A percentile compares a stretch with the other conserved stretches of the same genome.
phyloP scores from a whole-genome alignment of 1,284 basidiomycete genomes.

The Sphagnurus paluster region DNA sequence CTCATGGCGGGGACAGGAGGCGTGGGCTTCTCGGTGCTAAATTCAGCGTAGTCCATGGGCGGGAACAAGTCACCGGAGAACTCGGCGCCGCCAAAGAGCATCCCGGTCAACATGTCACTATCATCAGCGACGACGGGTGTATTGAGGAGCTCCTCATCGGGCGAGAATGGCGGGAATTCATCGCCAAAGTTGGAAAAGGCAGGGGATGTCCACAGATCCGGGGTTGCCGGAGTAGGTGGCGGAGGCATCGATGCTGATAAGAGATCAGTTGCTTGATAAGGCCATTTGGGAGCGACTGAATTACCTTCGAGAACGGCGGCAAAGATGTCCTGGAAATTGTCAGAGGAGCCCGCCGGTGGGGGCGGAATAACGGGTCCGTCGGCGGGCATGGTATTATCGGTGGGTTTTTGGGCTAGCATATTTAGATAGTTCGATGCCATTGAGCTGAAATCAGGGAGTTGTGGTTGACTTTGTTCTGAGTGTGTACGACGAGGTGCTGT shows the following conservation, averaged over 20 bases:
- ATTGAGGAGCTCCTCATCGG: conserved; percentile 47
- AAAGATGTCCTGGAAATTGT: conserved; percentile 24
- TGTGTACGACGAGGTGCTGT: conserved; percentile 45
- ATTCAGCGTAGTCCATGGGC: conserved; percentile 1
- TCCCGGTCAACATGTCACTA: conserved; percentile 29
- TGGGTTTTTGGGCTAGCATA: conserved; percentile 39
- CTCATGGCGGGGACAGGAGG: conserved; percentile 21
- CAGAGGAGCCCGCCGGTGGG: conserved; percentile 24
- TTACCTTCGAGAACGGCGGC: conserved; percentile 31
- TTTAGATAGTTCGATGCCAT: conserved; percentile 39
- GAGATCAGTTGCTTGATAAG: conserved; percentile 19
- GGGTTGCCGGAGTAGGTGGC: conserved; percentile 16
- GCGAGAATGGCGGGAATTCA: conserved; percentile 9
- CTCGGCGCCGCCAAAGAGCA: conserved; percentile 33
- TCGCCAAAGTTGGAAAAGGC: conserved; percentile 12
- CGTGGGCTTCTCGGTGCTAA: conserved; percentile 15
- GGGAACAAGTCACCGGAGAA: conserved; percentile 9
- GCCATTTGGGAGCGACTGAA: conserved; percentile 10
- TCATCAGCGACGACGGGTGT: conserved; percentile 51
- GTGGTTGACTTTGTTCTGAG: conserved; percentile 14
- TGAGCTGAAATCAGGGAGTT: conserved; percentile 27
- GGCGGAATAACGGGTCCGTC: conserved; percentile 21
- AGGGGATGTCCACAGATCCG: conserved; percentile 17
- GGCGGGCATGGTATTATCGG: conserved; percentile 29
- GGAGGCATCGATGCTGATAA: conserved; percentile 20